Base-by-base conservation (phyloP, 2,329 filamentous ascomycete genomes). In the Colletotrichum sp. region DNA sequence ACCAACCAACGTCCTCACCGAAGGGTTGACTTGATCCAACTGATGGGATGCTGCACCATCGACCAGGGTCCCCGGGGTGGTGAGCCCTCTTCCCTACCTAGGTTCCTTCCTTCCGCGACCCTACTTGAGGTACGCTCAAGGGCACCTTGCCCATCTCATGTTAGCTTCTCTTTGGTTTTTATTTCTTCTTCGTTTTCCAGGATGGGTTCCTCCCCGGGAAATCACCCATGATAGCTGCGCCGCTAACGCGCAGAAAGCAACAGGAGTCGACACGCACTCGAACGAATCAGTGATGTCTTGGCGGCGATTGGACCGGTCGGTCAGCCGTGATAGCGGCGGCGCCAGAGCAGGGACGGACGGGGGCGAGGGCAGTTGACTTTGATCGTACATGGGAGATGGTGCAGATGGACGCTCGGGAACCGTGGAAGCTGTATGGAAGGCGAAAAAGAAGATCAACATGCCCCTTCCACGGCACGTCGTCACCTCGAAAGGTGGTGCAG, bases 351-450 rank as follows among this genome's bases (percentile, higher is more conserved):
- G 21, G 8, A 36, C 24, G 52, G 28, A 39, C 21, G 30, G 28
- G 60, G 48, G 21, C 28, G 34, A 43, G 32, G 55, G 26, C 52
- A 67, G 52, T 68, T 34, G 28, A 36, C 69, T 68, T 75, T 36
- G 21, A 68, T 75, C 63, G 72, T 72, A 72, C 72, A 71, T 60
- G 60, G 34, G 36, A 39, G 66, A 21, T 39, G 34, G 63, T 6
- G 43, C 43, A 48, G 43, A 48, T 48, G 43, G 63, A 32, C 59
- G 43, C 39, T 48, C 34, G 65, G 65, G 61, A 75, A 57, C 59
- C 7, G 43, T 75, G 48, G 70, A 74, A 75, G 39, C 61, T 65
- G 64, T 66, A 16, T 69, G 70, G 70, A 75, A 75, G 70, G 48
- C 57, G 59, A 73, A 65, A 48, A 60, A 39, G 64, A 68, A 24